These are phyloP conservation scores for Candida peoriensis DNA, from an alignment of 805 yeast species.

Conservation along the genomic window DNA sequence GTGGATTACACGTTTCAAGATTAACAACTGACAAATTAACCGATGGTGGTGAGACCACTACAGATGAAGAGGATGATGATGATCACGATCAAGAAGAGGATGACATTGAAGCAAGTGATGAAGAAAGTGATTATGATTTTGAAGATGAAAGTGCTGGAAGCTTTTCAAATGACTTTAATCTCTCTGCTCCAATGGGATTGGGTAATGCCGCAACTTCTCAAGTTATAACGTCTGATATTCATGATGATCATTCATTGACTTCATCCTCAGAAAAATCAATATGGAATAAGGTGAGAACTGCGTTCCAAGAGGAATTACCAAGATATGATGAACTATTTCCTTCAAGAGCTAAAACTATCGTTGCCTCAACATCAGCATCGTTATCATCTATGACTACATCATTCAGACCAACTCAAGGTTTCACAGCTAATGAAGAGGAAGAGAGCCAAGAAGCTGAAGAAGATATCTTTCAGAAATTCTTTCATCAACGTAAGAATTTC, in stretches of 20 bases:
- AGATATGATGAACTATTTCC: constrained; percentile 76
- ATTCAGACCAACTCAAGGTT: no score
- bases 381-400: constrained; percentile 5
- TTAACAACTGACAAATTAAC: constrained; percentile 27
- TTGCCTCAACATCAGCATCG: constrained; percentile 6
- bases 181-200: background rate
- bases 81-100: constrained; percentile 15
- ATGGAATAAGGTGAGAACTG: constrained; percentile 34
- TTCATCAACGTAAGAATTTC: constrained; percentile 40
- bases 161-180: background rate
- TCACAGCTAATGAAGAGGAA: constrained; percentile 8
- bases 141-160: constrained; percentile 9
- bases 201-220: constrained; percentile 1
- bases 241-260: background rate
- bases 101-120: constrained; percentile 21
- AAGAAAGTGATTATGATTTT: constrained; percentile 25
- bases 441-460: constrained; percentile 18
- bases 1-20: constrained; percentile 30
- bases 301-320: constrained; percentile 49
- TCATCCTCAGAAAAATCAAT: constrained; percentile 23
- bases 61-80: constrained; percentile 10
- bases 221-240: background rate
- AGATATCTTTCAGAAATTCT: constrained; percentile 31
- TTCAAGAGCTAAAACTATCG: constrained; percentile 11
- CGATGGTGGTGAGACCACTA: constrained; percentile 22